Evolutionary conservation across 129 eudicot species (phyloP), one percentile per base, ranked within the genome.

Genomic region (Flaveria ramosissima): DNA sequence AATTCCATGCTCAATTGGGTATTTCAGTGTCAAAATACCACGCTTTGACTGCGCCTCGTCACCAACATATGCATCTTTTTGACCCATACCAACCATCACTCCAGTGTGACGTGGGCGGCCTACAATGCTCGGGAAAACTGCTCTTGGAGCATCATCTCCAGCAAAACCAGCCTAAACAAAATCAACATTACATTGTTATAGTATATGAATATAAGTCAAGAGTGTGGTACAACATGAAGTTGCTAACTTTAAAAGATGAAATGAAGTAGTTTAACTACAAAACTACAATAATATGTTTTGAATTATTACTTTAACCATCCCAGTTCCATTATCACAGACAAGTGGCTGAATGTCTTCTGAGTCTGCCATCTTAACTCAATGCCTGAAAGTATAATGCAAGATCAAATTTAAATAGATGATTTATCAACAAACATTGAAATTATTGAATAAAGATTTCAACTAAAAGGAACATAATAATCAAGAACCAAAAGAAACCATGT

Each of bases 41-140:
- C 89, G 63, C 61, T 86, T 86, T 14, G 84, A 86, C 71, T 86
- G 89, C 16, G 89, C 89, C 77, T 86, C 89, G 13, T 86, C 86
- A 4, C 89, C 89, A n/a, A 85, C 83, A 83, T 85, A 85, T 52
- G 89, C 86, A 68, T 85, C 86, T 55, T 85, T 85, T 75, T 85
- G 89, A 10, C 86, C 89, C 90, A 87, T 87, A 12, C 88, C 90
- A 71, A 87, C 88, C 88, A 87, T 87, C 75, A 87, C 88, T 70
- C 86, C 90, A 65, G 82, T 74, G 84, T 87, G 88, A 42, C 83
- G 87, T 52, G 90, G 90, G 42, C 85, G 77, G 20, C 90, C 88
- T 24, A 87, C 85, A 60, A 87, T 84, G 67, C 90, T 87, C 10
- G 91, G 91, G 73, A 87, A 87, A 60, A 84, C 91, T 17, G 88